Evolutionary conservation across 768 basidiomycete species (phyloP).

Genomic region (Termitomyces sp.): DNA sequence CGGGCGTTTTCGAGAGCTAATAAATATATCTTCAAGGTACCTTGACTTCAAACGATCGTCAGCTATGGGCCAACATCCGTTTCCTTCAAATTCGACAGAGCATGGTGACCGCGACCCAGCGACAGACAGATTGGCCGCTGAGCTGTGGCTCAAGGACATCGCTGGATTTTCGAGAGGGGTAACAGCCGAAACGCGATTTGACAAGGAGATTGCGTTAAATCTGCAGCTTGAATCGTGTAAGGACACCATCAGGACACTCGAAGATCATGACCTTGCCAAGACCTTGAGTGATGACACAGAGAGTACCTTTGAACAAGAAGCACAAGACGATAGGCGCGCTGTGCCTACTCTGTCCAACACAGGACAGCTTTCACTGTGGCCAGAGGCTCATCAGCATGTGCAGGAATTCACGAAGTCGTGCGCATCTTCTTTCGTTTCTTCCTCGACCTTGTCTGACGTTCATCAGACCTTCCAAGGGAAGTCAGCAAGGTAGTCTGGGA

Average conservation of each 20-base stretch:
- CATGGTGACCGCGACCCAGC: neutral
- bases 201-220: constrained; percentile 13
- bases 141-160: constrained; percentile 3
- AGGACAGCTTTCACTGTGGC: constrained; percentile 2
- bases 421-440: neutral
- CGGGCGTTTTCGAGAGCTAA: neutral
- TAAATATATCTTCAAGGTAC: neutral
- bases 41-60: neutral
- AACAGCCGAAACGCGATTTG: constrained; percentile 8
- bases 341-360: constrained; percentile 5
- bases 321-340: constrained; percentile 10
- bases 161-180: neutral
- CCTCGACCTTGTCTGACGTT: neutral
- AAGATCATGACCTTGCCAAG: constrained; percentile 8
- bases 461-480: neutral
- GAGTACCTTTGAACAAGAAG: constrained; percentile 1
- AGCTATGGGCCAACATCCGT: neutral
- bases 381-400: constrained; percentile 9
- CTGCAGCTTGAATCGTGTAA: constrained; percentile 6
- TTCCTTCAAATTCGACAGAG: neutral
- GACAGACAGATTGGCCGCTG: constrained; percentile 3
- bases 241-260: neutral
- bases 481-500: neutral
- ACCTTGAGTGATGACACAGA: constrained; percentile 6
- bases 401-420: neutral